Percentiles rank a stretch among this genome's conserved stretches.
These are phyloP conservation scores for Leishmania turanica DNA, from an alignment of 208 protist genomes.

Conservation along the genomic window DNA sequence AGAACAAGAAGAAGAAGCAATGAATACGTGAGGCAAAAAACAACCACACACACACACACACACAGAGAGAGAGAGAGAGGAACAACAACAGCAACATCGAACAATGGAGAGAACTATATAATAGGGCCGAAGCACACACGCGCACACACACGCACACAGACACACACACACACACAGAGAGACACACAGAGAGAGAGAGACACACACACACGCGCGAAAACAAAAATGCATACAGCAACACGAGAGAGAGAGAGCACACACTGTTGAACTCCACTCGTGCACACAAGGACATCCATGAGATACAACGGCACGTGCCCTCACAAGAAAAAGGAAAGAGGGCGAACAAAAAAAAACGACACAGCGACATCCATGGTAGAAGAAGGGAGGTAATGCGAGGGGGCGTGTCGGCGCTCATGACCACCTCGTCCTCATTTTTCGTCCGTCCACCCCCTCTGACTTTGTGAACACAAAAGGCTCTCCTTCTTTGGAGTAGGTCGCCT, in stretches of 20 bases:
- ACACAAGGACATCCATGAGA: background rate
- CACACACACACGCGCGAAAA: background rate
- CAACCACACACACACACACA: background rate
- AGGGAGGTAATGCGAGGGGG: background rate
- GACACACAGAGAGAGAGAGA: too few species aligned
- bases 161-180: too few species aligned
- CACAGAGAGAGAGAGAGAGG: too few species aligned
- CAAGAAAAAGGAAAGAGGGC: background rate
- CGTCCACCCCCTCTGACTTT: background rate
- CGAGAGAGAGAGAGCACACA: background rate
- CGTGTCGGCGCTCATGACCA: background rate
- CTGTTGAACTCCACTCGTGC: background rate
- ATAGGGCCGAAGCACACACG: background rate
- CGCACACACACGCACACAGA: background rate
- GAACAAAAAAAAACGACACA: background rate
- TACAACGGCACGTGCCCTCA: background rate
- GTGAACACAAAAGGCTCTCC: background rate
- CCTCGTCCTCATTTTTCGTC: background rate
- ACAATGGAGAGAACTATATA: background rate
- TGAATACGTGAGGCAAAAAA: background rate
- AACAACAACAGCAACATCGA: background rate
- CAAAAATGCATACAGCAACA: background rate
- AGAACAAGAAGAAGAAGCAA: background rate
- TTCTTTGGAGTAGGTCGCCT: background rate
- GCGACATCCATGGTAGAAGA: background rate